A percentile compares a stretch with the other conserved stretches of the same genome.
Evolutionary conservation across 2,329 filamentous ascomycete genomes (phyloP).

Genomic region (Ophiostoma himal-ulmi): DNA sequence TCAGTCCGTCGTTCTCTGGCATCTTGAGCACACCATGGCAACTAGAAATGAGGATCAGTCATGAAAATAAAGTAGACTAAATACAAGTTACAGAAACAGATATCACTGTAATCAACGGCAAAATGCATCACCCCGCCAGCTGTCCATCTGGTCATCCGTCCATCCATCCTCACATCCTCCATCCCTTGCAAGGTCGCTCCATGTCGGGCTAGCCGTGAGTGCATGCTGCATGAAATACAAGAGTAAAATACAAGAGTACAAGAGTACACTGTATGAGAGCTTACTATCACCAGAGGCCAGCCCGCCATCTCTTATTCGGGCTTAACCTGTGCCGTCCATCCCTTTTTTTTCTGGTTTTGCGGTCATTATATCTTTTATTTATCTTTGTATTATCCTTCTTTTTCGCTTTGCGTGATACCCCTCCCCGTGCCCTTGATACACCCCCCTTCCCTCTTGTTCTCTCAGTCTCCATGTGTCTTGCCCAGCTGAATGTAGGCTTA

Average conservation of each 20-base stretch:
- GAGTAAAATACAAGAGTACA: not conserved
- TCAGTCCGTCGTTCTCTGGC: not conserved
- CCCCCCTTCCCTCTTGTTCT: slow-evolving; percentile 10
- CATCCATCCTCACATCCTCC: too few relatives aligned
- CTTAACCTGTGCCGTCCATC: not conserved
- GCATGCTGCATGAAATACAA: not conserved
- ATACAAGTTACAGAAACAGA: not conserved
- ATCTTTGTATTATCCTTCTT: not conserved
- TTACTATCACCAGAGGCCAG: not conserved
- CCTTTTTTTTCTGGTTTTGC: not conserved
- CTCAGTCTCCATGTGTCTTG: not conserved
- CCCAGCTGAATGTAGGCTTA: not conserved
- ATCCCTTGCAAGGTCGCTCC: not conserved
- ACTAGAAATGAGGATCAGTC: slow-evolving; percentile 17
- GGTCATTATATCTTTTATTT: not conserved
- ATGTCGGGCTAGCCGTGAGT: slow-evolving; percentile 3
- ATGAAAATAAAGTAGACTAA: not conserved
- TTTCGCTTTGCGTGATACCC: not conserved
- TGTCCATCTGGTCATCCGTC: not conserved
- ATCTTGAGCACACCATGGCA: slow-evolving; percentile 18
- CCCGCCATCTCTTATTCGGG: not conserved
- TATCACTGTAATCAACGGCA: not conserved
- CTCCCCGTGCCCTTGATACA: not conserved
- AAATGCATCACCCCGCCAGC: not conserved
- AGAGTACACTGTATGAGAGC: not conserved